These are phyloP conservation scores for Aureobasidium musti DNA, from an alignment of 2,329 filamentous ascomycete genomes.

Conservation along the genomic window DNA sequence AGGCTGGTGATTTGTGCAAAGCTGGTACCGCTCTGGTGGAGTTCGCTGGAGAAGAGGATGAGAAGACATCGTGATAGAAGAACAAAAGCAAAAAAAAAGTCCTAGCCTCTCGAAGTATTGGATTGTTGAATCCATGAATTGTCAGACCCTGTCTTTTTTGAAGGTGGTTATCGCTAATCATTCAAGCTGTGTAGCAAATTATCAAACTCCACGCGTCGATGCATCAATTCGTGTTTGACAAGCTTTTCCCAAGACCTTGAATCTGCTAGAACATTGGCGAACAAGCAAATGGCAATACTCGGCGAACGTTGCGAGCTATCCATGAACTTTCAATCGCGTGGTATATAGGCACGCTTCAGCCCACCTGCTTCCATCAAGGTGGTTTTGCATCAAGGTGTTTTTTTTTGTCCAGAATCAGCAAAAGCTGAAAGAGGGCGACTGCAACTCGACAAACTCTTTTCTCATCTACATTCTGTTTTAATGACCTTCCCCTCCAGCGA, in stretches of 20 bases:
- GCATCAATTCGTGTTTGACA: too few species aligned
- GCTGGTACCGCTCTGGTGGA: constrained; percentile 52
- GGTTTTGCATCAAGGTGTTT: too few species aligned
- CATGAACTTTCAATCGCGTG: background rate
- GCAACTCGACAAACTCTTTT: too few species aligned
- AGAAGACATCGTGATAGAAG: background rate
- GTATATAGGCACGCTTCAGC: background rate
- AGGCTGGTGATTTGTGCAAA: constrained; percentile 50
- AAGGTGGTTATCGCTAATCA: background rate
- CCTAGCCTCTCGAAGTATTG: too few species aligned
- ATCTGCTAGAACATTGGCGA: background rate
- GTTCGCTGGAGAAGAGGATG: constrained; percentile 41
- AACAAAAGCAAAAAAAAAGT: background rate
- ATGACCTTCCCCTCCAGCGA: too few species aligned
- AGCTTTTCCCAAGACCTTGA: too few species aligned
- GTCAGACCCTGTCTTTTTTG: background rate
- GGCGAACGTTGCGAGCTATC: background rate
- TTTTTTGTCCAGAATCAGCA: too few species aligned
- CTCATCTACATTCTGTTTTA: too few species aligned
- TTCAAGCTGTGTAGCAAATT: background rate
- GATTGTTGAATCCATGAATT: background rate
- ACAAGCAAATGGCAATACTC: constrained; percentile 5
- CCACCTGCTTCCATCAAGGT: background rate
- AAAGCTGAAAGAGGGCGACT: too few species aligned
- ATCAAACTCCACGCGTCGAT: background rate